Conservation (phyloP, 495 filamentous ascomycete genomes). For the Penicillium paradoxum region DNA sequence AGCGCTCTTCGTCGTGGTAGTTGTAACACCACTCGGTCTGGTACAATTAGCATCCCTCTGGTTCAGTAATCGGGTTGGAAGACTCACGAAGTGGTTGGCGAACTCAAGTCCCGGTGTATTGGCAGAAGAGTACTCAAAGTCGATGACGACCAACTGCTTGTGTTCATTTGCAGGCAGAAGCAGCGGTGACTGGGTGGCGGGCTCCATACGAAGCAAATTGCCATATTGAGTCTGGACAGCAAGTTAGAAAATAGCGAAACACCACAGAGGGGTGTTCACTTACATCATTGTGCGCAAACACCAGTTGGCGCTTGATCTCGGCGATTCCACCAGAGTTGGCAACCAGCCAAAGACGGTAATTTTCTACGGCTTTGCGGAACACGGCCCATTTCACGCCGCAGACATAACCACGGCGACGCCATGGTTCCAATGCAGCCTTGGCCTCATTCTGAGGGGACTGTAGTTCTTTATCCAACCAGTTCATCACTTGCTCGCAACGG, state of each 20-base stretch:
- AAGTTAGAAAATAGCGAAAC: constrained; percentile 9
- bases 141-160: constrained; percentile 93
- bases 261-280: constrained; percentile 25
- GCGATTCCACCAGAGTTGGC: constrained; percentile 62
- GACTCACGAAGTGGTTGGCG: constrained; percentile 87
- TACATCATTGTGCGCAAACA: constrained; percentile 98
- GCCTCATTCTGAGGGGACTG: constrained; percentile 36
- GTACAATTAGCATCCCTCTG: constrained; percentile 1
- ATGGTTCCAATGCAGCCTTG: constrained; percentile 40
- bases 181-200: constrained; percentile 78
- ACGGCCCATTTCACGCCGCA: constrained; percentile 80
- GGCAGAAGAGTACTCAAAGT: constrained; percentile 96
- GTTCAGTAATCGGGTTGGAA: not conserved
- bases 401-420: constrained; percentile 67
- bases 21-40: constrained; percentile 95
- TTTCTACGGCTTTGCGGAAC: constrained; percentile 72
- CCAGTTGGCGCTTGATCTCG: constrained; percentile 65
- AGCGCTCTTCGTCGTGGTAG: constrained; percentile 66
- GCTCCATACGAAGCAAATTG: constrained; percentile 88
- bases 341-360: constrained; percentile 69
- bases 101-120: constrained; percentile 88
- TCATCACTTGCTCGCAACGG: constrained; percentile 70
- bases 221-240: constrained; percentile 84
- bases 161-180: constrained; percentile 86
- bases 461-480: constrained; percentile 69